Base-by-base conservation (phyloP, 2,329 filamentous ascomycete genomes). In the Phaeophleospora eucalypticola region DNA sequence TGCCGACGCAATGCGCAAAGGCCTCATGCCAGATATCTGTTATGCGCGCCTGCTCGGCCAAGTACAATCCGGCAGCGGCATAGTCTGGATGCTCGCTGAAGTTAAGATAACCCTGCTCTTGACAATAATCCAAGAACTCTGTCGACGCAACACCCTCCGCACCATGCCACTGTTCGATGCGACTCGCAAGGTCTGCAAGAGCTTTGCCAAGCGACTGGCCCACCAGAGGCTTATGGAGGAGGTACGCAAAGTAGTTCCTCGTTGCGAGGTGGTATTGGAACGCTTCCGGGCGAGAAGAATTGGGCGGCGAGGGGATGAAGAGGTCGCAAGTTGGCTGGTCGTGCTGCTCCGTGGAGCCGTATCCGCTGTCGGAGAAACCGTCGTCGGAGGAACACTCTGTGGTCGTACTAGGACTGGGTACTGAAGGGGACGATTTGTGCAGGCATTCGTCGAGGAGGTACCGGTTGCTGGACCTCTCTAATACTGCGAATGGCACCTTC, bases 1-100 rank as follows among this genome's bases (percentile, higher is more conserved):
- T 89, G 36, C 87, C 87, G 29, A 85, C 83, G 60, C 86, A 89
- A 60, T 93, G 87, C 12, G 79, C 76, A 65, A 90, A 89, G 0
- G 87, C 82, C 58, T 87, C 78, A 9, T 82, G 76, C 72, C 87
- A 91, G 10, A 87, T 67, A n/a, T 81, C 75, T 43, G 71, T 73
- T 19, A 85, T 66, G 42, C 79, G 76, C 53, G 82, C 83, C 17
- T 75, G 70, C 59, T 91, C 87, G 2, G 85, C 82, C 36, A 89
- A 75, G 41, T 78, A 78, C 10, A 91, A 68, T 36, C 83, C 71
- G 0, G 82, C 86, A 32, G 89, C 63, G 0, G 86, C 82, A 60
- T 89, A 81, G 42, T 82, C 76, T 0, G 84, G 80, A 49, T 81
- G 80, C 49, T 81, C 78, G 2, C 77, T 74, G 61, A 90, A 77